Evolutionary conservation across 345 rosid species (phyloP).

Genomic region (Bruguiera gymnorhiza): DNA sequence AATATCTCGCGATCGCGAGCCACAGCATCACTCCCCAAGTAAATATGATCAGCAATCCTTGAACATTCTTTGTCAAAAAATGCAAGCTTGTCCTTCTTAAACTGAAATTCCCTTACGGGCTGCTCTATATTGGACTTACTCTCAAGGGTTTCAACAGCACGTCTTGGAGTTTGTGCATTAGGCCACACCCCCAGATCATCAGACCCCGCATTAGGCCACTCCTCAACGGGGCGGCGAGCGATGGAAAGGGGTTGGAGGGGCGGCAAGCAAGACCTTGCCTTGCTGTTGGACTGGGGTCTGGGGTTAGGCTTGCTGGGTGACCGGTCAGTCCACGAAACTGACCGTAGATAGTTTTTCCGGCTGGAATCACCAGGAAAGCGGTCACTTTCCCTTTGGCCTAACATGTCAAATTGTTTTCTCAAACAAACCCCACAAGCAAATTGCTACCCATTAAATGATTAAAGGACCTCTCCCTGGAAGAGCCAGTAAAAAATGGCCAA

Average conservation of each 20-base stretch:
- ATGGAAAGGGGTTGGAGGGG: slow-evolving; percentile 60
- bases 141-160: slow-evolving; percentile 25
- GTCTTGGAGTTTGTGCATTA: slow-evolving; percentile 61
- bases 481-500: slow-evolving; percentile 20
- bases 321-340: slow-evolving; percentile 64
- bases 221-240: slow-evolving; percentile 45
- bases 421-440: slow-evolving; percentile 25
- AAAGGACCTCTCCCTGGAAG: slow-evolving; percentile 30
- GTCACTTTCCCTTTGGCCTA: slow-evolving; percentile 41
- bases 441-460: slow-evolving; percentile 36
- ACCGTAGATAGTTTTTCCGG: slow-evolving; percentile 51
- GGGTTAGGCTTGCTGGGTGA: slow-evolving; percentile 47
- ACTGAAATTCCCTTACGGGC: slow-evolving; percentile 49
- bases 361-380: slow-evolving; percentile 24
- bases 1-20: slow-evolving; percentile 60
- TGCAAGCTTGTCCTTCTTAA: slow-evolving; percentile 64
- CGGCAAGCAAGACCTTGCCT: slow-evolving; percentile 51
- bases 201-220: slow-evolving; percentile 70
- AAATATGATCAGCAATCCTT: slow-evolving; percentile 61
- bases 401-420: slow-evolving; percentile 32
- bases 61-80: slow-evolving; percentile 71
- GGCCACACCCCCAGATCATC: slow-evolving; percentile 86
- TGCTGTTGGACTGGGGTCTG: slow-evolving; percentile 39
- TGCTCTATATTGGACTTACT: slow-evolving; percentile 21
- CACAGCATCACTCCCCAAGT: slow-evolving; percentile 68